A percentile compares a stretch with the other conserved stretches of the same genome.
phyloP scores from a whole-genome alignment of 2,329 filamentous ascomycete genomes.

The Pseudogymnoascus sp. region DNA sequence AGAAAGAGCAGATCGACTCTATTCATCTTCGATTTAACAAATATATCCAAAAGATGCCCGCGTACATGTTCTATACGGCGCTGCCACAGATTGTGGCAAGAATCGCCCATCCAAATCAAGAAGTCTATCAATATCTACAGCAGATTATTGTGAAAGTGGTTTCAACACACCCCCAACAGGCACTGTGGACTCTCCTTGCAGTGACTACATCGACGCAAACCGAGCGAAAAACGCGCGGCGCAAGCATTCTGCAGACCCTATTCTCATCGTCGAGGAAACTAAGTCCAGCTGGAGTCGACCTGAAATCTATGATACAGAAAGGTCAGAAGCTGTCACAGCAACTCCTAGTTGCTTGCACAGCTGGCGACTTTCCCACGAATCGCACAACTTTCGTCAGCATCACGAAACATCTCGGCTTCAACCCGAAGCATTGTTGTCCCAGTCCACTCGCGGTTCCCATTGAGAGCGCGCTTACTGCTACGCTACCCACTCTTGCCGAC shows the following conservation, averaged over 20 bases:
- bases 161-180: conserved; percentile 77
- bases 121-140: conserved; percentile 69
- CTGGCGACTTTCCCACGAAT: conserved; percentile 62
- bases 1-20: conserved; percentile 58
- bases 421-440: conserved; percentile 68
- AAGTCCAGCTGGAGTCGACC: conserved; percentile 46
- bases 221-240: conserved; percentile 52
- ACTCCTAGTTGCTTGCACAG: conserved; percentile 71
- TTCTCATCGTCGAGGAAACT: conserved; percentile 37
- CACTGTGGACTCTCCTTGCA: conserved; percentile 83
- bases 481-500: conserved; percentile 66
- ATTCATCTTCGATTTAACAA: conserved; percentile 72
- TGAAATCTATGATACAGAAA: conserved; percentile 64
- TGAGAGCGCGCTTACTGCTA: conserved; percentile 75
- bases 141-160: conserved; percentile 83
- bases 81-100: conserved; percentile 92
- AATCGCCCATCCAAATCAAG: conserved; percentile 75
- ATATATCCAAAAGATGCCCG: conserved; percentile 63
- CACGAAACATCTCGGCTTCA: conserved; percentile 71
- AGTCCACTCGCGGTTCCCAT: conserved; percentile 83
- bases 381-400: conserved; percentile 64
- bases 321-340: conserved; percentile 80
- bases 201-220: conserved; percentile 73
- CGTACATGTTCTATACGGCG: conserved; percentile 72
- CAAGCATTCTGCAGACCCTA: conserved; percentile 44